Conservation (phyloP, 2,329 filamentous ascomycete genomes). For the Colletotrichum spaethianum region DNA sequence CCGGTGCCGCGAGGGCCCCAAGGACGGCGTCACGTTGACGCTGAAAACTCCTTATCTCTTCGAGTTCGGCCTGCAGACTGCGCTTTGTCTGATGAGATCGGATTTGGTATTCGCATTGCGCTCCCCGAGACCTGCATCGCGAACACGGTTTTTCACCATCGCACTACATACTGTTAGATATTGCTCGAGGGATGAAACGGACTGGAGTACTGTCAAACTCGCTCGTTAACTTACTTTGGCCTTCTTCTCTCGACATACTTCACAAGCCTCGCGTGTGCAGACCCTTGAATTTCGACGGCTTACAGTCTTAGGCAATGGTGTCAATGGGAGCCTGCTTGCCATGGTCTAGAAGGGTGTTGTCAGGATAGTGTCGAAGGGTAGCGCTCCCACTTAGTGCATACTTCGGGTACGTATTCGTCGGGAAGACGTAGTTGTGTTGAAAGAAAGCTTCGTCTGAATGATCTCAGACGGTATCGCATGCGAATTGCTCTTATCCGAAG, state of each 20-base stretch:
- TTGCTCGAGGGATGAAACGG: no score
- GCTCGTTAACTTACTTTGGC: not conserved
- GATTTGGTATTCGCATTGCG: conserved; percentile 19
- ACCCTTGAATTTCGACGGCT: not conserved
- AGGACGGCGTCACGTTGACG: conserved; percentile 1
- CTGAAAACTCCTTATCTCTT: not conserved
- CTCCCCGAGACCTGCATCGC: not conserved
- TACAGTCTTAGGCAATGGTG: not conserved
- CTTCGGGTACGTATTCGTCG: not conserved
- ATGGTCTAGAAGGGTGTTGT: not conserved
- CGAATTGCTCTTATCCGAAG: no score
- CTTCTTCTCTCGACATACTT: conserved; percentile 12
- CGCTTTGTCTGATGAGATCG: conserved; percentile 12
- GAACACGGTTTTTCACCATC: conserved; percentile 28
- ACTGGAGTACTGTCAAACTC: no score
- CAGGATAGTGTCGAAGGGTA: no score
- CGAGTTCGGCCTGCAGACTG: conserved; percentile 4
- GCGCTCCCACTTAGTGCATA: not conserved
- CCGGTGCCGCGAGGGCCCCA: not conserved
- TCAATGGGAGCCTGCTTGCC: not conserved
- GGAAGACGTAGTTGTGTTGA: not conserved
- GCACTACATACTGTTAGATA: conserved; percentile 7
- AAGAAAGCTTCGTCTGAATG: not conserved
- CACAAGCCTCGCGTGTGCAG: conserved; percentile 17
- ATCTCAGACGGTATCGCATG: no score